Evolutionary conservation across 2,329 filamentous ascomycete species (phyloP).

Genomic region (Penicillium sp.): DNA sequence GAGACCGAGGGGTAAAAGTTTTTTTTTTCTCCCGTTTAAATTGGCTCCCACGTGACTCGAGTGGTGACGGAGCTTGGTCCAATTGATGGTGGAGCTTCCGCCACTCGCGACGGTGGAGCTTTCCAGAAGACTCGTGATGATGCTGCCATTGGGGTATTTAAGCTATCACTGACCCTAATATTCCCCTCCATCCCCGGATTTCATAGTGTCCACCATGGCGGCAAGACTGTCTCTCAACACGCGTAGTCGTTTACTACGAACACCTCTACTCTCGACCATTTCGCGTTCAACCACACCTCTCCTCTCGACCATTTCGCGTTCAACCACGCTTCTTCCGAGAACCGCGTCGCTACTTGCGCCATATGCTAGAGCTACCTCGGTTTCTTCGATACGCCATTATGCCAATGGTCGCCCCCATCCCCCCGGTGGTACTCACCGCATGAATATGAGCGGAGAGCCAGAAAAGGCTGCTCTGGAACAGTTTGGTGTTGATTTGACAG

Average conservation of each 20-base stretch:
- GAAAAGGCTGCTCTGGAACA: slow-evolving; percentile 88
- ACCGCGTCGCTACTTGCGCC: slow-evolving; percentile 17
- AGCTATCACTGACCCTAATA: neutral
- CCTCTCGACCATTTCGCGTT: neutral
- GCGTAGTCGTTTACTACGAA: slow-evolving; percentile 31
- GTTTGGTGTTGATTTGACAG: slow-evolving; percentile 88
- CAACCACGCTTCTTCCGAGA: slow-evolving; percentile 12
- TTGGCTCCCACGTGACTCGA: slow-evolving; percentile 30
- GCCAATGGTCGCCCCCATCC: slow-evolving; percentile 72
- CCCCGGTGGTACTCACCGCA: slow-evolving; percentile 87
- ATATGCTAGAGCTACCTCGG: slow-evolving; percentile 7
- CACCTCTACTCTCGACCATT: slow-evolving; percentile 21
- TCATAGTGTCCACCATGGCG: slow-evolving; percentile 27
- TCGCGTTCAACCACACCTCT: slow-evolving; percentile 4
- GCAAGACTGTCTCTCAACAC: slow-evolving; percentile 31
- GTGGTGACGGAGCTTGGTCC: slow-evolving; percentile 29
- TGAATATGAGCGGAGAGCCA: slow-evolving; percentile 75
- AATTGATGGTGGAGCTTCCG: slow-evolving; percentile 25
- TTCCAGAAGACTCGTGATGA: slow-evolving; percentile 38
- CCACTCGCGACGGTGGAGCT: slow-evolving; percentile 36
- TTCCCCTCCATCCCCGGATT: neutral
- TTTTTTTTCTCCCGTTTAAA: slow-evolving; percentile 32
- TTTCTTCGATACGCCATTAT: slow-evolving; percentile 41
- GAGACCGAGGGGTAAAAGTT: slow-evolving; percentile 31
- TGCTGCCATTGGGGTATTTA: slow-evolving; percentile 9